These are phyloP conservation scores for Stachybotrys echinatus DNA, from an alignment of 2,329 filamentous ascomycete genomes.

Conservation along the genomic window DNA sequence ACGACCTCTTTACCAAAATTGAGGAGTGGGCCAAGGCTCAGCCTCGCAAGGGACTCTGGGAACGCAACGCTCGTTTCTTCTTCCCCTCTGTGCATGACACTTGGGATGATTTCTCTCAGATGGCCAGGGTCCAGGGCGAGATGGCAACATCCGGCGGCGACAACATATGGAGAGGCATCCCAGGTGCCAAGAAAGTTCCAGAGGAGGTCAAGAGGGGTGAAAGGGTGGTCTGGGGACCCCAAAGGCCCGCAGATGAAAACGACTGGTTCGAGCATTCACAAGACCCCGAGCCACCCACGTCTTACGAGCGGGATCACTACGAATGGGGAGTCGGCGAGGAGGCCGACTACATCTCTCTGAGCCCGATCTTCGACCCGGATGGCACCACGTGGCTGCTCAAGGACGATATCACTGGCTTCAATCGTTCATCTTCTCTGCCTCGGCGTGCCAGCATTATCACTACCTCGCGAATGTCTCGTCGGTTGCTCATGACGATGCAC, in stretches of 20 bases:
- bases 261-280: constrained; percentile 70
- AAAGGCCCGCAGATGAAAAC: constrained; percentile 58
- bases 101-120: constrained; percentile 73
- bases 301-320: constrained; percentile 73
- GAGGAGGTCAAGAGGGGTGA: constrained; percentile 37
- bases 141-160: constrained; percentile 60
- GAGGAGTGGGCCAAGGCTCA: constrained; percentile 66
- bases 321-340: constrained; percentile 86
- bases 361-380: constrained; percentile 86
- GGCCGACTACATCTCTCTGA: constrained; percentile 86
- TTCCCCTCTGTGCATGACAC: constrained; percentile 69
- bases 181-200: constrained; percentile 33
- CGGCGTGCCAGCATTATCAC: constrained; percentile 87
- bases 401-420: constrained; percentile 82
- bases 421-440: constrained; percentile 54
- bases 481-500: constrained; percentile 83
- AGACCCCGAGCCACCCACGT: constrained; percentile 67
- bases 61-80: constrained; percentile 74
- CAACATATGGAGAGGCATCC: constrained; percentile 58
- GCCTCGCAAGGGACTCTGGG: constrained; percentile 76
- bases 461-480: constrained; percentile 74
- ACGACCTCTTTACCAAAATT: constrained; percentile 65
- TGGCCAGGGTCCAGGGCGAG: constrained; percentile 70
- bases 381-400: constrained; percentile 78
- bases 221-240: constrained; percentile 78